These are phyloP conservation scores for Mikania micrantha DNA, from an alignment of 129 eudicot genomes.

Conservation along the genomic window DNA sequence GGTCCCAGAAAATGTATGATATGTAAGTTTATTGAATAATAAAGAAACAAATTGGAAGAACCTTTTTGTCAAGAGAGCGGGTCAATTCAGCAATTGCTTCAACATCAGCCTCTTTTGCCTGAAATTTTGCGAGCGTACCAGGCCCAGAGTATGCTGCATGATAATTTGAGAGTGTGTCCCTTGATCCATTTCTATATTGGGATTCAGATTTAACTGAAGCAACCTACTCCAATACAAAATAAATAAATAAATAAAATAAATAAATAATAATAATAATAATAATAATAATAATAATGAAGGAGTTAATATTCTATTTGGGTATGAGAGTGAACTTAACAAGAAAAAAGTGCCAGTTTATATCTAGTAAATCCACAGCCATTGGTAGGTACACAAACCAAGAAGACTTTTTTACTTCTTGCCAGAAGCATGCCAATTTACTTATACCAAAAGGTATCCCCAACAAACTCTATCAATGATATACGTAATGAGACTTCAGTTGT, in stretches of 20 bases:
- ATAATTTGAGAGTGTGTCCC: slow-evolving; percentile 35
- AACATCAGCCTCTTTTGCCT: slow-evolving; percentile 82
- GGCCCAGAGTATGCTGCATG: slow-evolving; percentile 38
- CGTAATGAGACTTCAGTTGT: not conserved
- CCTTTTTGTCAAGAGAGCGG: slow-evolving; percentile 93
- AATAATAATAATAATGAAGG: too few species aligned
- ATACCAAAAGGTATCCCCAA: not conserved
- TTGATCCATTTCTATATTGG: slow-evolving; percentile 35
- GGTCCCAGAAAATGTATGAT: not conserved
- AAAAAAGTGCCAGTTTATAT: not conserved
- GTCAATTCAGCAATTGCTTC: slow-evolving; percentile 82
- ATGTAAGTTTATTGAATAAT: not conserved
- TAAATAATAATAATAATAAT: too few species aligned
- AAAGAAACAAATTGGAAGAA: slow-evolving; percentile 11
- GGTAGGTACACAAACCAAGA: not conserved
- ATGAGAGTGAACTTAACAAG: not conserved
- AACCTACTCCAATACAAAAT: slow-evolving; percentile 40
- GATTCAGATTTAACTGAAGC: slow-evolving; percentile 37
- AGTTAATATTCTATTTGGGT: not conserved
- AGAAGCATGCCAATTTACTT: not conserved
- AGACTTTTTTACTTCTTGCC: not conserved
- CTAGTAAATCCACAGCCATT: not conserved
- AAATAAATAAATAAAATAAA: too few species aligned
- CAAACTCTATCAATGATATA: slow-evolving; percentile 5
- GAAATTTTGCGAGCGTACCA: slow-evolving; percentile 36